These are phyloP conservation scores for Termitomyces sp. DNA, from an alignment of 768 basidiomycete species.

Conservation along the genomic window DNA sequence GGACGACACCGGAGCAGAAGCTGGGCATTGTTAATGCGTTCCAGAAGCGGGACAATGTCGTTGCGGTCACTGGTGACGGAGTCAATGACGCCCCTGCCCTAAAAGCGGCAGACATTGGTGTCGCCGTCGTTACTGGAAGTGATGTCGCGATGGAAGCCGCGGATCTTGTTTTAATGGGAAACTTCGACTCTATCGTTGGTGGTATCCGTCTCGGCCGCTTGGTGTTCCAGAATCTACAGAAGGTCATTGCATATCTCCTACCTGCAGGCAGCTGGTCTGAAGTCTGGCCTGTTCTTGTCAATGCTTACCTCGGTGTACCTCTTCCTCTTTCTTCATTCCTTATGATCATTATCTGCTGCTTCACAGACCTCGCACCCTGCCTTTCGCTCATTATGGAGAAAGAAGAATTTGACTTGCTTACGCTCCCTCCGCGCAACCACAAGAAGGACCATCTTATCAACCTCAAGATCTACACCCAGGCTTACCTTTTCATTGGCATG, in stretches of 20 bases:
- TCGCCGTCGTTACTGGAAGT: not conserved
- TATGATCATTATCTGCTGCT: not conserved
- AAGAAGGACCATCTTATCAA: not conserved
- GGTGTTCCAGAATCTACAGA: not conserved
- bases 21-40: slow-evolving; percentile 1
- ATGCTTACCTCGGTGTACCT: not conserved
- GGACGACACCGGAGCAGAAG: slow-evolving; percentile 55
- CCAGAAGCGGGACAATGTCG: not conserved
- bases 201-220: not conserved
- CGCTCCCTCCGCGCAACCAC: not conserved
- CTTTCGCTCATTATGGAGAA: not conserved
- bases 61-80: not conserved
- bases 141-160: not conserved
- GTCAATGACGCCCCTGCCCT: not conserved
- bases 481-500: not conserved
- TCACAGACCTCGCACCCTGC: not conserved
- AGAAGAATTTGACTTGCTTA: not conserved
- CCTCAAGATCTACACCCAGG: not conserved
- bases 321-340: not conserved
- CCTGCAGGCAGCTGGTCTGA: not conserved
- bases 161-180: not conserved
- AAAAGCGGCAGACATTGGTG: not conserved
- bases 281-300: not conserved
- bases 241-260: not conserved
- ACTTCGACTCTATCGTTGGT: not conserved